Conservation (phyloP, 768 basidiomycete species). For the Boletus reticuloceps region DNA sequence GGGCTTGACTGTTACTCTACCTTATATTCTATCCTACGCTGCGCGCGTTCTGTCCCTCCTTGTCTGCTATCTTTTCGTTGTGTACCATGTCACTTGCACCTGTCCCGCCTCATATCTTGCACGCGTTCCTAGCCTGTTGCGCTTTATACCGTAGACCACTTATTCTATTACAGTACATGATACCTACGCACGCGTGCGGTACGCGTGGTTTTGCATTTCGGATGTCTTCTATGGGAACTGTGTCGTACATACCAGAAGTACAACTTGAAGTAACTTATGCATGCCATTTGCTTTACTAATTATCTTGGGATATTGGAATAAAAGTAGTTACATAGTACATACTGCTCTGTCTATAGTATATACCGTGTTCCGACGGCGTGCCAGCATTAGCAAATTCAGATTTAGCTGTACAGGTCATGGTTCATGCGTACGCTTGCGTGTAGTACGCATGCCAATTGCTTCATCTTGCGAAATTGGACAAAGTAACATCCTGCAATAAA, state of each 20-base stretch:
- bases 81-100: not conserved
- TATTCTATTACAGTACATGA: conserved; percentile 16
- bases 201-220: conserved; percentile 1
- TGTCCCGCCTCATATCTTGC: conserved; percentile 2
- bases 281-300: not conserved
- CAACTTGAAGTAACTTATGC: not conserved
- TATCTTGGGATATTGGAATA: not conserved
- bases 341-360: no score
- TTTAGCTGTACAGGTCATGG: no score
- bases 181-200: not conserved
- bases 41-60: not conserved
- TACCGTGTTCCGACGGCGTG: no score
- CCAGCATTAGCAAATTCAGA: no score
- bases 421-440: no score
- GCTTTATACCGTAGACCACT: conserved; percentile 10
- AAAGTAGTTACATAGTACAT: no score
- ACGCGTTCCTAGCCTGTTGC: not conserved
- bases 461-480: no score
- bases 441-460: no score
- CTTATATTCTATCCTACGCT: conserved; percentile 9
- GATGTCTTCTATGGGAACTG: not conserved
- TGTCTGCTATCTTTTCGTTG: not conserved
- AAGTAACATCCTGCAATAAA: no score
- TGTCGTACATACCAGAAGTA: conserved; percentile 7
- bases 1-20: conserved; percentile 9